These are phyloP conservation scores for Penicillium diatomitis DNA, from an alignment of 495 filamentous ascomycete species.

Conservation along the genomic window DNA sequence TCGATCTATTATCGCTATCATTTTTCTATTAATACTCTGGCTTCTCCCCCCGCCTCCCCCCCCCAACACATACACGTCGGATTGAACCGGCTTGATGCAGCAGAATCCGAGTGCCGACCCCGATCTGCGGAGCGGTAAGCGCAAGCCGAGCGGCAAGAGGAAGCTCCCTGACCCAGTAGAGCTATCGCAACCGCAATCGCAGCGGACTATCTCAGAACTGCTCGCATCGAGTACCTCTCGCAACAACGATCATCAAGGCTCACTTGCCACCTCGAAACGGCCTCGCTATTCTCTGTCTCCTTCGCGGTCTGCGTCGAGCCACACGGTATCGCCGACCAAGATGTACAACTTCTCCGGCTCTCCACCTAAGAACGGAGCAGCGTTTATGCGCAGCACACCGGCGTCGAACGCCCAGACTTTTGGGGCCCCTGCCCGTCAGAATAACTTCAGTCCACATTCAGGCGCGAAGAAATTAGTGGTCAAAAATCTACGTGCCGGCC, in stretches of 20 bases:
- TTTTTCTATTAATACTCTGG: neutral
- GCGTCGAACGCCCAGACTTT: conserved; percentile 18
- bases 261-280: conserved; percentile 33
- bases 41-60: neutral
- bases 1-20: conserved; percentile 6
- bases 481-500: conserved; percentile 66
- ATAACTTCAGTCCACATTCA: conserved; percentile 34
- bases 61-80: conserved; percentile 7
- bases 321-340: conserved; percentile 21
- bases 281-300: conserved; percentile 29
- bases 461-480: conserved; percentile 77
- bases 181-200: conserved; percentile 29
- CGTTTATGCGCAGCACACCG: conserved; percentile 17
- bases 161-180: conserved; percentile 37
- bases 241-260: conserved; percentile 10
- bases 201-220: conserved; percentile 42
- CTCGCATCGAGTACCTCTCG: conserved; percentile 24
- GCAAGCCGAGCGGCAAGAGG: conserved; percentile 39
- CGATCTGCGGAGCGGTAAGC: conserved; percentile 42
- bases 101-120: conserved; percentile 32
- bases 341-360: conserved; percentile 43
- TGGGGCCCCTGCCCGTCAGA: conserved; percentile 20
- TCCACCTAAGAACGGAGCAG: conserved; percentile 21
- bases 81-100: conserved; percentile 41
- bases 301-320: conserved; percentile 10